Base-by-base conservation (phyloP, 495 filamentous ascomycete genomes). In the Lasiosphaeria miniovina region DNA sequence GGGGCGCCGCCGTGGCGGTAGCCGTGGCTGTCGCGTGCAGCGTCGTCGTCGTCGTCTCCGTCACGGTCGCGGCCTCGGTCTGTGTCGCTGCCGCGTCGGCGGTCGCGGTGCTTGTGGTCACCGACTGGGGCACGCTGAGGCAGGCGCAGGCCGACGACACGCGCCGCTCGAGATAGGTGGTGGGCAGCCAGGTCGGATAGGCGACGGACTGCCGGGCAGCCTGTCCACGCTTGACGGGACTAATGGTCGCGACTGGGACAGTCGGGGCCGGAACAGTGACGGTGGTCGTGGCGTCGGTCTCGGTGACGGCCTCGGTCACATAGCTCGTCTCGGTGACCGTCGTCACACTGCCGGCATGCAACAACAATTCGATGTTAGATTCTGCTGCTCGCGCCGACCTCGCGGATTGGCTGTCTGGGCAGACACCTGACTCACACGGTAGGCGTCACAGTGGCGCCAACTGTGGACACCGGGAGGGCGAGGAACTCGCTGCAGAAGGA, bases 71-170 rank as follows among this genome's bases (percentile, higher is more conserved):
- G 8, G 52, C 12, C 33, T 60, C 50, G 24, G 24, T 24, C 24
- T 24, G 24, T 2, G 24, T 24, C 2, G 24, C 24, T 0, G 24
- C 24, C 24, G 0, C 24, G 24, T 24, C 24, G 43, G 56, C 56
- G 17, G 63, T 54, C 2, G 33, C 33, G n/a, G 58, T 61, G 9
- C 45, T 36, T 12, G 58, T 61, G 33, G 45, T 36, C 3, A 51
- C 45, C 14, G 58, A 32, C 6, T 38, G 58, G 43, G 58, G 33
- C 8, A 61, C 15, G 33, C 58, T 48, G 51, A 61, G 58, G 52
- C 58, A 61, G 33, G 17, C 17, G 52, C 58, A 61, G 45, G 58
- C 58, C 46, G 52, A 49, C 14, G 58, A 61, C n/a, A 61, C 45
- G 36, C 53, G 51, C 5, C 11, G n/a, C 9, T 36, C 14, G 17